phyloP scores from a whole-genome alignment of 805 yeast genomes.

The Metschnikowia aberdeeniae region DNA sequence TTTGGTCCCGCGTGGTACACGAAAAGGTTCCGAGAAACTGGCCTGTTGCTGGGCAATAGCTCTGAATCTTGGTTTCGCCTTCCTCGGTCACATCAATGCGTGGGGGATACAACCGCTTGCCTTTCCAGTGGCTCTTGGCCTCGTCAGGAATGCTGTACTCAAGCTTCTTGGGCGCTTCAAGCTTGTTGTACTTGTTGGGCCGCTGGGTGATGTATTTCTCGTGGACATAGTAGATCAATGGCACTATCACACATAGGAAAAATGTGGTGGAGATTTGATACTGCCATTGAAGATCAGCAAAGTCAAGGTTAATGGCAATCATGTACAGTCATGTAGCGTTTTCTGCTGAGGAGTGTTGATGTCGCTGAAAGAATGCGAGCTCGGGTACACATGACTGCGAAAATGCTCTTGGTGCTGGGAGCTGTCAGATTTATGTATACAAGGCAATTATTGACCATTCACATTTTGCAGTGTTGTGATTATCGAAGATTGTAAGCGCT shows the following conservation, averaged over 20 bases:
- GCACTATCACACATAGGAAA: conserved; percentile 36
- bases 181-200: conserved; percentile 39
- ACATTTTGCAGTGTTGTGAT: no score
- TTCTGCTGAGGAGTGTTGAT: background rate
- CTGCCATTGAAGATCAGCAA: conserved; percentile 41
- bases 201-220: conserved; percentile 33
- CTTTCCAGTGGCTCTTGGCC: conserved; percentile 90
- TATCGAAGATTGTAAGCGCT: no score
- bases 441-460: background rate
- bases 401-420: background rate
- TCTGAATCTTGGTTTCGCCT: conserved; percentile 69
- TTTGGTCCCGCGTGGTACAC: conserved; percentile 62
- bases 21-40: conserved; percentile 73
- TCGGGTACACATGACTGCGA: conserved; percentile 4
- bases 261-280: conserved; percentile 43
- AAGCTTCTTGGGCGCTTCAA: conserved; percentile 46
- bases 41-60: conserved; percentile 96
- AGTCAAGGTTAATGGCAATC: conserved; percentile 42
- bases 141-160: conserved; percentile 64
- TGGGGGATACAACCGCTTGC: conserved; percentile 64
- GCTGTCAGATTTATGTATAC: background rate
- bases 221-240: conserved; percentile 31
- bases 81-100: conserved; percentile 51
- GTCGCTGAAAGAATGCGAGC: background rate
- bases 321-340: conserved; percentile 15